These are phyloP conservation scores for Lasiodiplodia sp. DNA, from an alignment of 2,329 filamentous ascomycete species.

Conservation along the genomic window DNA sequence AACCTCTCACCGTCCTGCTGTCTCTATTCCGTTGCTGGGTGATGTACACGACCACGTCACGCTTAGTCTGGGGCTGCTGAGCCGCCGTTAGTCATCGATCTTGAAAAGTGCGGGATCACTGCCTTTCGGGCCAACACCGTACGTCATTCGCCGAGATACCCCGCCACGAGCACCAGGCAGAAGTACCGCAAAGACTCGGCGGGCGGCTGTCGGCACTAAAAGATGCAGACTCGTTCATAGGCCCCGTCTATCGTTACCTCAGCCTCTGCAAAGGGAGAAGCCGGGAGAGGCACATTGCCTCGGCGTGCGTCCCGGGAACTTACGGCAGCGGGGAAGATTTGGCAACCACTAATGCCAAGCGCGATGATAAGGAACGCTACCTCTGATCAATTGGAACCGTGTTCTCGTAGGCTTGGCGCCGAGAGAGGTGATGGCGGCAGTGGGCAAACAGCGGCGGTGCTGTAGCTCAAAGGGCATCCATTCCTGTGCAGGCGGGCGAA, in stretches of 20 bases:
- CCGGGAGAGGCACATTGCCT: slow-evolving; percentile 4
- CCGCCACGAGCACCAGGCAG: background rate
- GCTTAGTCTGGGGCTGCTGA: slow-evolving; percentile 1
- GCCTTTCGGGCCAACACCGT: background rate
- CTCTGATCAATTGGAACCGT: background rate
- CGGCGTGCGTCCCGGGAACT: slow-evolving; percentile 11
- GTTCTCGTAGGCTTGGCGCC: background rate
- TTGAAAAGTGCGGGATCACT: background rate
- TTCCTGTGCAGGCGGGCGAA: background rate
- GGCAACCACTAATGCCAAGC: background rate
- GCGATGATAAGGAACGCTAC: background rate
- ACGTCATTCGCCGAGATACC: slow-evolving; percentile 15
- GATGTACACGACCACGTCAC: slow-evolving; percentile 11
- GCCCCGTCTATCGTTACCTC: too few species aligned
- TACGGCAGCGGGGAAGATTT: background rate
- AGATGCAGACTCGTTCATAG: background rate
- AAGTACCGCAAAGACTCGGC: background rate
- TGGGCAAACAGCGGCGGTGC: background rate
- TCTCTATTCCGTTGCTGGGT: background rate
- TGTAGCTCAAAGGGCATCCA: background rate
- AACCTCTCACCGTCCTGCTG: background rate
- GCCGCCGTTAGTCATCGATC: slow-evolving; percentile 11
- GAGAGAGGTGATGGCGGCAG: background rate
- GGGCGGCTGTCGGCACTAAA: slow-evolving; percentile 15
- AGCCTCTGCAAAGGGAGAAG: background rate